Conservation (phyloP, 306 rosid species). For the Cicer arietinum region DNA sequence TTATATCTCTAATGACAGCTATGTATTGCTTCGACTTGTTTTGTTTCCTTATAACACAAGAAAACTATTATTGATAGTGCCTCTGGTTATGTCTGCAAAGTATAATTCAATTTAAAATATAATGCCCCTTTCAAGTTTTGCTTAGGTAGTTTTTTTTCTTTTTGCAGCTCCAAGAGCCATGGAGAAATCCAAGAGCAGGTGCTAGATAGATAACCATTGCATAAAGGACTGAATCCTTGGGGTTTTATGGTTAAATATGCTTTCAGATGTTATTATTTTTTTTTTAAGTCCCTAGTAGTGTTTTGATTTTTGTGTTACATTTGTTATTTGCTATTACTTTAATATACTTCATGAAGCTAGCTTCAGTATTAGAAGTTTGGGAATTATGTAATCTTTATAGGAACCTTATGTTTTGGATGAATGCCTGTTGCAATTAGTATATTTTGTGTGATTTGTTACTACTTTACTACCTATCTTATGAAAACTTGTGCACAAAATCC, state of each 20-base stretch:
- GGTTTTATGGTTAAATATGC: slow-evolving; percentile 45
- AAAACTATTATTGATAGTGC: background rate
- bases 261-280: slow-evolving; percentile 44
- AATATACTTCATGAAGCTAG: slow-evolving; percentile 49
- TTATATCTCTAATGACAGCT: background rate
- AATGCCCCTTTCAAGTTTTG: background rate
- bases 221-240: slow-evolving; percentile 44
- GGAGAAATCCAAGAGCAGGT: slow-evolving; percentile 57
- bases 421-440: slow-evolving; percentile 42
- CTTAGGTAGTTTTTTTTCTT: slow-evolving; percentile 22
- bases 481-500: background rate
- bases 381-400: slow-evolving; percentile 56
- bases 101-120: background rate
- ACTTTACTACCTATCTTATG: background rate
- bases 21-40: slow-evolving; percentile 3
- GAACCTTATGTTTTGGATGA: slow-evolving; percentile 52
- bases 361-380: slow-evolving; percentile 52
- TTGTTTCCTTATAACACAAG: slow-evolving; percentile 22
- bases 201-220: slow-evolving; percentile 45
- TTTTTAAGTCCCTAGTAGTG: slow-evolving; percentile 46
- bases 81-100: background rate
- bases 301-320: slow-evolving; percentile 40
- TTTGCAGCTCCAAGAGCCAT: slow-evolving; percentile 60
- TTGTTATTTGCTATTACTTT: slow-evolving; percentile 44
- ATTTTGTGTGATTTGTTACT: slow-evolving; percentile 31